Evolutionary conservation across 179 eudicot genomes (phyloP), one percentile per base, ranked within the genome.

Genomic region (Spinacia oleracea): DNA sequence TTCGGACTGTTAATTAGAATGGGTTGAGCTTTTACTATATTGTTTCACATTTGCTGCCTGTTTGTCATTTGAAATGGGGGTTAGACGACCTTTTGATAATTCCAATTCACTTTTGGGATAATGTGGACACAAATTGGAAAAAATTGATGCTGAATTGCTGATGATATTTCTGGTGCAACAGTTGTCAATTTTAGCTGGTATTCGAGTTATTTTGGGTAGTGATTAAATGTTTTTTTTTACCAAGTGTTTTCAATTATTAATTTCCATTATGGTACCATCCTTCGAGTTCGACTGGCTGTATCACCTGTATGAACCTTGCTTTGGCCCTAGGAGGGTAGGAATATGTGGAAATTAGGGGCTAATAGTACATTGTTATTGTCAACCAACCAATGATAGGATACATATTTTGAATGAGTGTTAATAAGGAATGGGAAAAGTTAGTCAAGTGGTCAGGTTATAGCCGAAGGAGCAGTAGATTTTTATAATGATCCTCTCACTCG

Each of bases 81-180:
- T 32, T 14, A 16, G n/a, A 1, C 31, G 5, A 42, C 56, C 27
- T 62, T 43, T 9, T 43, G 23, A 16, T 15, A 66, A 14, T 32
- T 34, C 23, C 42, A 9, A 3, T 58, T 58, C 43, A 34, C 12
- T 32, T 25, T 25, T 58, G 16, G 11, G 43, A 64, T 34, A 32
- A 32, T 65, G 23, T 34, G 42, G 43, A 65, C 1, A 32, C 0
- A 18, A 65, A 8, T 11, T 21, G 0, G 38, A 62, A 12, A n/a
- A n/a, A n/a, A n/a, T n/a, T 62, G 66, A 27, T 65, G n/a, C n/a
- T 65, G 70, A 65, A n/a, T n/a, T 35, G 5, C n/a, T 32, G 70
- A 65, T 65, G 25, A 32, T 45, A 27, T 40, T 60, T 16, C 45
- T 76, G 43, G 78, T 50, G 34, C 35, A 25, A 62, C 35, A 29